phyloP scores from a whole-genome alignment of 179 eudicot species.

The Drosera spatulata region DNA sequence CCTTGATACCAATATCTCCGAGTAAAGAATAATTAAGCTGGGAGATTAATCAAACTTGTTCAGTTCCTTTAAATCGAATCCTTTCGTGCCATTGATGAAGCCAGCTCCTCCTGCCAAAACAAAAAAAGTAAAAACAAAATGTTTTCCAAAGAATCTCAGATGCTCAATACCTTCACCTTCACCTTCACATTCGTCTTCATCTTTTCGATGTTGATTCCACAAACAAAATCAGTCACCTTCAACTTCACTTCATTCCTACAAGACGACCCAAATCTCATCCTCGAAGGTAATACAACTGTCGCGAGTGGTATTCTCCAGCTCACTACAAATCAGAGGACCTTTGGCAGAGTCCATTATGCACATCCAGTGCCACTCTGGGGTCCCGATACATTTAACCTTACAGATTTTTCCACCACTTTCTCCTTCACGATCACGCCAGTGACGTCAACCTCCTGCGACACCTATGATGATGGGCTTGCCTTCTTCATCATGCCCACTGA shows the following conservation, averaged over 20 bases:
- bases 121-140: no score
- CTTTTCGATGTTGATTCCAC: neutral
- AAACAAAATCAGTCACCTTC: constrained; percentile 13
- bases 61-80: no score
- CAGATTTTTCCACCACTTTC: constrained; percentile 38
- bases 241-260: constrained; percentile 17
- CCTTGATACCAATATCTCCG: no score
- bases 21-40: no score
- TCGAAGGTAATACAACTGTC: constrained; percentile 18
- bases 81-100: no score
- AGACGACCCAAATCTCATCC: constrained; percentile 6
- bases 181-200: neutral
- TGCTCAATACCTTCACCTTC: no score
- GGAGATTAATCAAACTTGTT: no score
- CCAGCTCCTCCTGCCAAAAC: no score
- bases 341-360: constrained; percentile 29
- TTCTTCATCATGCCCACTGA: constrained; percentile 25
- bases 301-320: constrained; percentile 15
- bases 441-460: neutral
- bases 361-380: constrained; percentile 29
- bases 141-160: no score
- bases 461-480: constrained; percentile 31
- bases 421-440: constrained; percentile 22
- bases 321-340: constrained; percentile 18
- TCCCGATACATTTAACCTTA: constrained; percentile 3